phyloP scores from a whole-genome alignment of 805 yeast genomes.

The Hermanozyma aechmeae region DNA sequence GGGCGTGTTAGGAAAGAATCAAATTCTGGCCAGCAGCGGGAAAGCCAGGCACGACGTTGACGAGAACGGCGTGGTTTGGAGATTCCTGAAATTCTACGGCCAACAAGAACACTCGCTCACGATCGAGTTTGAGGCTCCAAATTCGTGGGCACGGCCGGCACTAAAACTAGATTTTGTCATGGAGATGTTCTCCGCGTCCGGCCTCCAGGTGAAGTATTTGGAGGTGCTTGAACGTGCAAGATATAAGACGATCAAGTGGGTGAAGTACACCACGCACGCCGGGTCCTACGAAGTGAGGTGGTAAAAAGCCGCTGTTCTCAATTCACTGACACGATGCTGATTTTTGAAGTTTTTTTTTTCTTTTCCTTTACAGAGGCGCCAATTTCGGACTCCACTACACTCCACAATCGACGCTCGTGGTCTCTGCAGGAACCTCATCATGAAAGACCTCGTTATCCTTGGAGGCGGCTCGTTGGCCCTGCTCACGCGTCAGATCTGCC shows the following conservation, averaged over 20 bases:
- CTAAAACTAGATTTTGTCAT: conserved; percentile 59
- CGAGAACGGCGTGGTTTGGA: conserved; percentile 62
- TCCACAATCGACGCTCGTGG: too few species aligned
- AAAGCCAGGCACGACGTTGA: conserved; percentile 61
- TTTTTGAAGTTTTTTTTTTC: too few species aligned
- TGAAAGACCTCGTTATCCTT: conserved; percentile 80
- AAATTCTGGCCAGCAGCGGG: conserved; percentile 44
- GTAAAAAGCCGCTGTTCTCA: too few species aligned
- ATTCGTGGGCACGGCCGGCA: conserved; percentile 67
- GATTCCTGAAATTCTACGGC: conserved; percentile 58
- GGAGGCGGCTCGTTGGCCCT: conserved; percentile 88
- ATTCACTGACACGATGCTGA: too few species aligned
- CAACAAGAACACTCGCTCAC: conserved; percentile 52
- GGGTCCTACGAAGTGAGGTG: conserved; percentile 84
- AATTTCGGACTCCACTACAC: too few species aligned
- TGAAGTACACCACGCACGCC: conserved; percentile 63
- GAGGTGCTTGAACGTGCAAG: conserved; percentile 51
- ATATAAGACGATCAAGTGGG: conserved; percentile 80
- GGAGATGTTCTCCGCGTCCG: conserved; percentile 70
- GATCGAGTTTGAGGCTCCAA: conserved; percentile 29
- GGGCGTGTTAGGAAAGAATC: conserved; percentile 16
- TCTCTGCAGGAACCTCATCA: too few species aligned
- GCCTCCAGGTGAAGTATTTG: conserved; percentile 64
- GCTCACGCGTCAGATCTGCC: conserved; percentile 67
- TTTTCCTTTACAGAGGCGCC: too few species aligned